Base-by-base conservation (phyloP, 2,329 filamentous ascomycete species). In the Cladosporium sp. region DNA sequence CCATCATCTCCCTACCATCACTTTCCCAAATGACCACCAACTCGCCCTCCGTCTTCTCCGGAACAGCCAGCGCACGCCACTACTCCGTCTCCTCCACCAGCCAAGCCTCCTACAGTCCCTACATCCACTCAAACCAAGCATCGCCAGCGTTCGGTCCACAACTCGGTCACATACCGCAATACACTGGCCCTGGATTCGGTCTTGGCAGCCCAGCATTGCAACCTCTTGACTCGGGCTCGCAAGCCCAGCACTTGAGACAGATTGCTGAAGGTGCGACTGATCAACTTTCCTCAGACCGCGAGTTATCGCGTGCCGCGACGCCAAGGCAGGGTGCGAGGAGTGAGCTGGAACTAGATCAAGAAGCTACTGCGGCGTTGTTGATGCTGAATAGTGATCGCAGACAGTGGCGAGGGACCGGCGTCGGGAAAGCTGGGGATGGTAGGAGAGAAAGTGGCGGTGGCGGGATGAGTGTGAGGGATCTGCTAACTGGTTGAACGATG, bases 301-400 rank as follows among this genome's bases (percentile, higher is more conserved):
- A 74, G 18, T 69, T 71, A 61, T 70, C 68, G n/a, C 69, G 70
- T 28, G 44, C 44, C 21, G 60, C 60, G 32, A 66, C 44, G 36
- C 61, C 66, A 11, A 34, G 59, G 30, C 70, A 71, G 30, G 52
- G 26, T 12, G 66, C 65, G 4, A 67, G 72, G 24, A 74, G 68
- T 26, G 73, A 76, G 54, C 68, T 76, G 57, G 71, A 80, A 72
- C 76, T 81, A 34, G 82, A 84, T 52, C 89, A 93, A 68, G 92
- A 95, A 76, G 93, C 92, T 1, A 95, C 92, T 8, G 90, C 92
- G 14, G 93, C 93, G 3, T 78, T 97, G 71, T 79, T 97, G 76
- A 96, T 97, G 93, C 81, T 97, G 67, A 96, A 93, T 71, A 88
- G 84, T 64, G 92, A 95, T 76, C 86, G 92, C 49, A 84, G 92